phyloP scores from a whole-genome alignment of 2,329 filamentous ascomycete species.

The Allantophomopsis lycopodina region DNA sequence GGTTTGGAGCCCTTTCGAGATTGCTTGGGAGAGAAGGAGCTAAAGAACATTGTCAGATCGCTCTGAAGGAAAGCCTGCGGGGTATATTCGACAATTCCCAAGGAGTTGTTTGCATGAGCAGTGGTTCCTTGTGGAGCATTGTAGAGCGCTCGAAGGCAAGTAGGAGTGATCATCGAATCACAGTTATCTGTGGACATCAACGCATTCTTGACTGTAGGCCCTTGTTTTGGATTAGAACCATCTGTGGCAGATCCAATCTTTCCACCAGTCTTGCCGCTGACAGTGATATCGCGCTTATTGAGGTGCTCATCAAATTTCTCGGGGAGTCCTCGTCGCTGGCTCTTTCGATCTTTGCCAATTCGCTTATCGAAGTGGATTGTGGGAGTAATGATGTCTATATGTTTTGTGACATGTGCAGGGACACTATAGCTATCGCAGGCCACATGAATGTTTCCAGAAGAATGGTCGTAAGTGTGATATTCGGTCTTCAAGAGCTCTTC shows the following conservation, averaged over 20 bases:
- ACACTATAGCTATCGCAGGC: slow-evolving; percentile 18
- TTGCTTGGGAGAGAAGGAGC: slow-evolving; percentile 25
- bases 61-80: slow-evolving; percentile 34
- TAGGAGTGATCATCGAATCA: slow-evolving; percentile 39
- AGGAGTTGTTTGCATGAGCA: slow-evolving; percentile 25
- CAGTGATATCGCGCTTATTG: not conserved
- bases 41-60: slow-evolving; percentile 33
- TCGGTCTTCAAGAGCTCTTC: slow-evolving; percentile 38
- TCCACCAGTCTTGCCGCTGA: slow-evolving; percentile 4
- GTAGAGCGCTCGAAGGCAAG: slow-evolving; percentile 39
- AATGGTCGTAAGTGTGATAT: slow-evolving; percentile 37
- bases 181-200: slow-evolving; percentile 23
- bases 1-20: slow-evolving; percentile 23
- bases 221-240: slow-evolving; percentile 12
- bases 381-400: slow-evolving; percentile 19
- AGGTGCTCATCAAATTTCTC: slow-evolving; percentile 4
- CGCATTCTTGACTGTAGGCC: slow-evolving; percentile 10
- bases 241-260: slow-evolving; percentile 15
- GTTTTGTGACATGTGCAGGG: slow-evolving; percentile 12
- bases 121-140: slow-evolving; percentile 24
- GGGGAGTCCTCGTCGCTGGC: slow-evolving; percentile 5
- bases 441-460: slow-evolving; percentile 25
- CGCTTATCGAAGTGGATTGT: slow-evolving; percentile 18
- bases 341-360: slow-evolving; percentile 1
- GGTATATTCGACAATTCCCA: slow-evolving; percentile 37